Evolutionary conservation across 2,329 filamentous ascomycete genomes (phyloP).

Genomic region (Clarireedia homoeocarpa): DNA sequence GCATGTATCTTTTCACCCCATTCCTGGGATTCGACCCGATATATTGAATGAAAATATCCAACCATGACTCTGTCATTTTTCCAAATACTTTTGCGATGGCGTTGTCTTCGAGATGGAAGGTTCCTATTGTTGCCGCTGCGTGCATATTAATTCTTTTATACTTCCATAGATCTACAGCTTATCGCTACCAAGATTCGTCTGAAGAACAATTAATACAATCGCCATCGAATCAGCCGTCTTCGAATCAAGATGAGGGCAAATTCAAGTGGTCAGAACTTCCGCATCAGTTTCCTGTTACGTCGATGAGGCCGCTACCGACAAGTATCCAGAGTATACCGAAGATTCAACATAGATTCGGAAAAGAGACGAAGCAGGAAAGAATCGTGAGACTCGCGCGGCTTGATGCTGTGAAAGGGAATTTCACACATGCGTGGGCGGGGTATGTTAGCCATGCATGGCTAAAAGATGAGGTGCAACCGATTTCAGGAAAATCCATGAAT

Average conservation of each 20-base stretch:
- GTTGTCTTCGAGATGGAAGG: conserved; percentile 1
- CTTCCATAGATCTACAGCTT: not conserved
- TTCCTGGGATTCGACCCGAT: too few species aligned
- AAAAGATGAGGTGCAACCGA: conserved; percentile 75
- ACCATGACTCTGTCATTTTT: too few species aligned
- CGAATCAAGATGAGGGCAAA: not conserved
- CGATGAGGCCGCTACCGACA: conserved; percentile 8
- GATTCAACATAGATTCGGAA: conserved; percentile 18
- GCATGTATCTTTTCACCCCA: too few species aligned
- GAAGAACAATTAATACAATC: not conserved
- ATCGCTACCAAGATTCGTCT: not conserved
- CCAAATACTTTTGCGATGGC: too few species aligned
- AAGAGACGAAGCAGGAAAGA: conserved; percentile 10
- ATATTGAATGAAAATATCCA: too few species aligned
- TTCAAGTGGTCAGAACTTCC: conserved; percentile 5
- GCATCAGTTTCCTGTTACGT: conserved; percentile 9
- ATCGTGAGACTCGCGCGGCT: conserved; percentile 11
- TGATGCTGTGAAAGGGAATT: conserved; percentile 18
- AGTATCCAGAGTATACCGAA: conserved; percentile 10
- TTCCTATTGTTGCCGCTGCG: not conserved
- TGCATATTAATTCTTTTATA: not conserved
- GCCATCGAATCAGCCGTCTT: conserved; percentile 31
- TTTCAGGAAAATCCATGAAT: conserved; percentile 58
- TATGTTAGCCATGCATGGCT: conserved; percentile 75
- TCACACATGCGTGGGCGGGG: conserved; percentile 56